Evolutionary conservation across 495 filamentous ascomycete genomes (phyloP).

Genomic region (Haplographium delicatum): DNA sequence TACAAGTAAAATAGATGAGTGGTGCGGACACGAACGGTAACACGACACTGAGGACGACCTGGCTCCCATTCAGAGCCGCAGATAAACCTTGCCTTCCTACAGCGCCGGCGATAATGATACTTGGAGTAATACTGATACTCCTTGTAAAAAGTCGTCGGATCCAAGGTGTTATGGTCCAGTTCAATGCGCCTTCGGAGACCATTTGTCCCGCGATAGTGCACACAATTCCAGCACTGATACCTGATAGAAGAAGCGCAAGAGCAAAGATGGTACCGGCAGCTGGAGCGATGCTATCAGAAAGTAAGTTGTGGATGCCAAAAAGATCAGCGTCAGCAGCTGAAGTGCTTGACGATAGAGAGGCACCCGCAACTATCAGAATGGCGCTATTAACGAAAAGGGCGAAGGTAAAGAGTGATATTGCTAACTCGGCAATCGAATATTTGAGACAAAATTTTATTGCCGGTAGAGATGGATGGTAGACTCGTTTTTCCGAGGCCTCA

Average conservation of each 20-base stretch:
- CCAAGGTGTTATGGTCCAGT: constrained; percentile 45
- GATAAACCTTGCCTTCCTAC: constrained; percentile 67
- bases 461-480: constrained; percentile 70
- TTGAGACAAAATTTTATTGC: constrained; percentile 76
- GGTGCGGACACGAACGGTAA: constrained; percentile 79
- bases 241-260: constrained; percentile 48
- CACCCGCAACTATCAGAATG: constrained; percentile 85
- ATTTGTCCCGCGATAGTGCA: constrained; percentile 57
- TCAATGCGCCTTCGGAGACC: constrained; percentile 52
- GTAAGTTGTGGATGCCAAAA: constrained; percentile 76
- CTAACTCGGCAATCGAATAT: constrained; percentile 72
- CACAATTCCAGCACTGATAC: constrained; percentile 49
- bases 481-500: constrained; percentile 37
- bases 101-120: constrained; percentile 76
- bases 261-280: constrained; percentile 56
- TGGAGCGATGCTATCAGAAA: constrained; percentile 63
- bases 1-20: constrained; percentile 81
- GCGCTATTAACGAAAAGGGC: constrained; percentile 91
- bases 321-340: constrained; percentile 63
- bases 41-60: constrained; percentile 76
- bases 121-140: constrained; percentile 73
- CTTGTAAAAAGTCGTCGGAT: constrained; percentile 46
- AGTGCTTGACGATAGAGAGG: constrained; percentile 58
- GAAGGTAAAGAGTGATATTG: constrained; percentile 79
- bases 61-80: constrained; percentile 67